A percentile compares a stretch with the other conserved stretches of the same genome.
phyloP scores from a whole-genome alignment of 352 stramenopile genomes.

The Pythium dissotocum region DNA sequence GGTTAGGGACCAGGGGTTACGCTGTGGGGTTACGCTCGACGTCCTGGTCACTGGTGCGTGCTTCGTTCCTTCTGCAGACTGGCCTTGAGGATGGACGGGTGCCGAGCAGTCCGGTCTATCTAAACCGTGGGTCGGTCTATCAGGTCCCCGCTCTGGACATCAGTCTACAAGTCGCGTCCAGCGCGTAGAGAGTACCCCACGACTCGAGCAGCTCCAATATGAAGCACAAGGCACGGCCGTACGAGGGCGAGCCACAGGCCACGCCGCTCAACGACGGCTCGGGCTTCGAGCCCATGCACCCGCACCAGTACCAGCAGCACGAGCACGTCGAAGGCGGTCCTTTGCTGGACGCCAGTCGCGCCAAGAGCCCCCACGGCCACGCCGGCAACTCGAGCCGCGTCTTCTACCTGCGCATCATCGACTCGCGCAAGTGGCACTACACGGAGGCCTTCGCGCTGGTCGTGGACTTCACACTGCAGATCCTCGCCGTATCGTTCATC shows the following conservation, averaged over 20 bases:
- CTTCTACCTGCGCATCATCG: constrained; percentile 81
- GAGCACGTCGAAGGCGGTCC: neutral
- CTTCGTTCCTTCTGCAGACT: neutral
- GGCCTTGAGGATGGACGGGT: no score
- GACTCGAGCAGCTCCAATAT: neutral
- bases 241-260: constrained; percentile 19
- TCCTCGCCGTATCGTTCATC: constrained; percentile 79
- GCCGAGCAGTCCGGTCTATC: no score
- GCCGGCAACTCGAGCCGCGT: constrained; percentile 32
- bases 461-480: constrained; percentile 84
- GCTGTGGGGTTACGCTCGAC: neutral
- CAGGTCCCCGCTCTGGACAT: neutral
- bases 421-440: constrained; percentile 90
- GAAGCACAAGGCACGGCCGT: constrained; percentile 6
- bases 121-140: neutral
- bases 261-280: constrained; percentile 3
- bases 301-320: constrained; percentile 9
- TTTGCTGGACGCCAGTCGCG: constrained; percentile 8
- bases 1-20: neutral
- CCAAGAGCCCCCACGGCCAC: neutral
- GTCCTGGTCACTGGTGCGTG: neutral
- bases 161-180: neutral
- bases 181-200: neutral
- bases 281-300: constrained; percentile 17
- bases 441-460: constrained; percentile 83